phyloP scores from a whole-genome alignment of 2,329 filamentous ascomycete genomes.

The Lasiodiplodia sp. region DNA sequence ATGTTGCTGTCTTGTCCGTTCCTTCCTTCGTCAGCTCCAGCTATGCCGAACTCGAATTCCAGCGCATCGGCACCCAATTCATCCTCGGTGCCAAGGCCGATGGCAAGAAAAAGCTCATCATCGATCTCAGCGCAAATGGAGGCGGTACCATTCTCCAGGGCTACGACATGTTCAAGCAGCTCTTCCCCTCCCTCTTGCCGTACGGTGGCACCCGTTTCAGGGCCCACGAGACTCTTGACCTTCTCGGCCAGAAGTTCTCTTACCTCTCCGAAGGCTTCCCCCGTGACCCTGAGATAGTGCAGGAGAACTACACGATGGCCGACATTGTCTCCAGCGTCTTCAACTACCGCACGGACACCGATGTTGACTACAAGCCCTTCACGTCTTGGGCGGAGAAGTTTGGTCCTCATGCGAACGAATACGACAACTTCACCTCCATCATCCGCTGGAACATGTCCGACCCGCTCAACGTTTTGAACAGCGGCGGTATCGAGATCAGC shows the following conservation, averaged over 20 bases:
- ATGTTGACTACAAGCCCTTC: conserved; percentile 59
- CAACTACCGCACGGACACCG: conserved; percentile 56
- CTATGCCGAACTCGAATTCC: conserved; percentile 46
- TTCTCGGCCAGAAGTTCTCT: conserved; percentile 53
- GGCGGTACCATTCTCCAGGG: conserved; percentile 67
- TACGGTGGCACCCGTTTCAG: conserved; percentile 61
- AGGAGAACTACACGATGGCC: conserved; percentile 47
- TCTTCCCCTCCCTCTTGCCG: conserved; percentile 60
- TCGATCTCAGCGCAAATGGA: conserved; percentile 66
- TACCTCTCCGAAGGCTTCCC: conserved; percentile 41
- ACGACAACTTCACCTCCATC: conserved; percentile 51
- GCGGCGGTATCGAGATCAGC: conserved; percentile 47
- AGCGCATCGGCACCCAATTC: conserved; percentile 51
- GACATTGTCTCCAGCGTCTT: conserved; percentile 51
- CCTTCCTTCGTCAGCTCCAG: conserved; percentile 49
- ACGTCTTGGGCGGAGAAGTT: conserved; percentile 54
- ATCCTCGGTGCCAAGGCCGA: conserved; percentile 53
- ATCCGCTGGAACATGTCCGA: conserved; percentile 48
- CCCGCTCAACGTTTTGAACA: conserved; percentile 38
- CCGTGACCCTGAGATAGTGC: conserved; percentile 41
- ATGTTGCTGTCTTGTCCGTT: conserved; percentile 55
- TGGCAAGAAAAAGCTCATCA: conserved; percentile 66
- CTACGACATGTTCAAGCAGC: conserved; percentile 67
- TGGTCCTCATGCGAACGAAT: conserved; percentile 43
- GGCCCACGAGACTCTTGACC: conserved; percentile 55